Conservation (phyloP, 2,329 filamentous ascomycete genomes). For the Fusarium pseudocircinatum region DNA sequence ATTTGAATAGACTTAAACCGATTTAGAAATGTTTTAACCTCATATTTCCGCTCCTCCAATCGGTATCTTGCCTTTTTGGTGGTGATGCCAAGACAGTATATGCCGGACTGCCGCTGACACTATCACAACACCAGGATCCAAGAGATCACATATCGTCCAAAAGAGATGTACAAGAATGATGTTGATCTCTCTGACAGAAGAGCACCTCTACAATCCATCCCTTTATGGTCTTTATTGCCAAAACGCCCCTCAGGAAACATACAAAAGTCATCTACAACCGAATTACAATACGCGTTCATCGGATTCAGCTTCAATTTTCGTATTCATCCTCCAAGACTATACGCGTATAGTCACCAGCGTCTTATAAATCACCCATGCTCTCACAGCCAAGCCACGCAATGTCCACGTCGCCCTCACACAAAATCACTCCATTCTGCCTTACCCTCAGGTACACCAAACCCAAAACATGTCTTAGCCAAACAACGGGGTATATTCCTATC, state of each 20-base stretch:
- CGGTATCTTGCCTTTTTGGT: not conserved
- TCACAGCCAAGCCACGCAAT: not conserved
- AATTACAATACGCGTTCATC: constrained; percentile 30
- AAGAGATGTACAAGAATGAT: not conserved
- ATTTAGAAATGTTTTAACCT: not conserved
- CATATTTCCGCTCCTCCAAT: not conserved
- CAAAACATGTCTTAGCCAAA: not conserved
- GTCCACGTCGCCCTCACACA: not conserved
- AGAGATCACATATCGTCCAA: not conserved
- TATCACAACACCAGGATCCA: not conserved
- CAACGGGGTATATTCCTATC: constrained; percentile 42
- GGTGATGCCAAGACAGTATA: not conserved
- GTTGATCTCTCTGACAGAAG: fast-evolving
- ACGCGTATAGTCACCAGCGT: constrained; percentile 25
- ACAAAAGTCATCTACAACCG: not conserved
- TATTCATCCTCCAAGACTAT: constrained; percentile 6
- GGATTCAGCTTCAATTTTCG: constrained; percentile 27
- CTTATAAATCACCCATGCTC: not conserved
- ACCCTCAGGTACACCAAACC: not conserved
- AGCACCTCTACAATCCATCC: fast-evolving
- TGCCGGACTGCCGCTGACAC: not conserved
- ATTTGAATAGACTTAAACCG: not conserved
- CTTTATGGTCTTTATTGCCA: fast-evolving
- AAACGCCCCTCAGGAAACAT: not conserved
- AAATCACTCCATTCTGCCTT: not conserved